Percentiles rank a stretch among this genome's conserved stretches.
These are phyloP conservation scores for Coemansia sp. DNA, from an alignment of 192 early-diverging fungal species.

Conservation along the genomic window DNA sequence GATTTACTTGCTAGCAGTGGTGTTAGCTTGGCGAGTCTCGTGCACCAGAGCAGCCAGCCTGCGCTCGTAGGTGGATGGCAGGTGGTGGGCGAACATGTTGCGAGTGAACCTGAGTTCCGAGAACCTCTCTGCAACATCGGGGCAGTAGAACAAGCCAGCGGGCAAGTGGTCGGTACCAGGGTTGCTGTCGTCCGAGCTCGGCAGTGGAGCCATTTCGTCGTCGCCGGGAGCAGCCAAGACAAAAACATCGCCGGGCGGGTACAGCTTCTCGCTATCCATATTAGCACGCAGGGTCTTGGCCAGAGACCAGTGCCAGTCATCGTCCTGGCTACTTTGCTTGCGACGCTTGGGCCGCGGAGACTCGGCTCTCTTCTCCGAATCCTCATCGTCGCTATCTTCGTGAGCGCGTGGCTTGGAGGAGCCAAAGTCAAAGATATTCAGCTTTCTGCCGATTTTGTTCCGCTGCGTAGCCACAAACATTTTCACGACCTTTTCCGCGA, in stretches of 20 bases:
- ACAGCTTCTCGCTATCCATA: slow-evolving; percentile 83
- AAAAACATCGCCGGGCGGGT: slow-evolving; percentile 75
- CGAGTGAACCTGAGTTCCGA: slow-evolving; percentile 75
- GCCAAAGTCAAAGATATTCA: slow-evolving; percentile 48
- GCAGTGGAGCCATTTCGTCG: slow-evolving; percentile 33
- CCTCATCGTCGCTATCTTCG: background rate
- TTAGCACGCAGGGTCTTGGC: slow-evolving; percentile 79
- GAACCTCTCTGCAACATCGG: slow-evolving; percentile 76
- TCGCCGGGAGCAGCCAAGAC: slow-evolving; percentile 49
- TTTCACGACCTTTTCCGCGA: slow-evolving; percentile 66
- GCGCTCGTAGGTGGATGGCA: slow-evolving; percentile 71
- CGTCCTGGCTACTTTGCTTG: slow-evolving; percentile 44
- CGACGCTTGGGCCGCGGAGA: background rate
- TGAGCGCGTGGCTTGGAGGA: slow-evolving; percentile 42
- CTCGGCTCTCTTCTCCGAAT: background rate
- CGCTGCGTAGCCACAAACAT: slow-evolving; percentile 54
- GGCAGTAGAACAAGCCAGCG: slow-evolving; percentile 61
- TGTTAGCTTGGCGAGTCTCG: background rate
- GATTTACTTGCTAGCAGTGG: background rate
- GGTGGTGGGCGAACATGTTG: slow-evolving; percentile 78
- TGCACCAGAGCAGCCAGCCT: slow-evolving; percentile 45
- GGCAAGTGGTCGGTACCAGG: slow-evolving; percentile 14
- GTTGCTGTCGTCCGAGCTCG: background rate
- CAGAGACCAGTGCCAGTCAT: slow-evolving; percentile 82
- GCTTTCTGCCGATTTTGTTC: slow-evolving; percentile 22